phyloP scores from a whole-genome alignment of 352 stramenopile species.

The Phytophthora kernoviae region DNA sequence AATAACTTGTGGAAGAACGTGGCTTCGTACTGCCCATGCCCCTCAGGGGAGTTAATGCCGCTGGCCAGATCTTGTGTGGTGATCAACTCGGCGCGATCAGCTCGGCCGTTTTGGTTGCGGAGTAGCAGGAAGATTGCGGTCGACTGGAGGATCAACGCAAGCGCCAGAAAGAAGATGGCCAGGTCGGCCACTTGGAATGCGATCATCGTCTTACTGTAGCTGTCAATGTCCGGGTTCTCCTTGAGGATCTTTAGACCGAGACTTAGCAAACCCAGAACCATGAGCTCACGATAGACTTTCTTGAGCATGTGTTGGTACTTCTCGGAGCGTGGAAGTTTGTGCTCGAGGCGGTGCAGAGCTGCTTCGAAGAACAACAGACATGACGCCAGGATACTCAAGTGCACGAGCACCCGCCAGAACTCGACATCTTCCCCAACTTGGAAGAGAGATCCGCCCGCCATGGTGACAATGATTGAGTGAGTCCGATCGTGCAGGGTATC shows the following conservation, averaged over 20 bases:
- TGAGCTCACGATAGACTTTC: not conserved
- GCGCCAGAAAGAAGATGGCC: slow-evolving; percentile 1
- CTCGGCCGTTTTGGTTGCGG: not conserved
- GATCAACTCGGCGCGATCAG: not conserved
- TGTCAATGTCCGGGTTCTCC: not conserved
- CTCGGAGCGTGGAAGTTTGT: not conserved
- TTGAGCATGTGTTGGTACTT: not conserved
- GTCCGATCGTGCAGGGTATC: not conserved
- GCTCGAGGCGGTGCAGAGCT: not conserved
- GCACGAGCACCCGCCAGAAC: not conserved
- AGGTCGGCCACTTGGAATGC: not conserved
- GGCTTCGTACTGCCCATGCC: not conserved
- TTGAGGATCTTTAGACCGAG: not conserved
- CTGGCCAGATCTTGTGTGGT: slow-evolving; percentile 27
- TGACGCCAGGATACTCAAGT: slow-evolving; percentile 1
- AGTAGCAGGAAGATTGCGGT: not conserved
- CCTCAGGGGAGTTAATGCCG: slow-evolving; percentile 4
- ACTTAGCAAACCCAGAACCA: not conserved
- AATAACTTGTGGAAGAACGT: slow-evolving; percentile 24
- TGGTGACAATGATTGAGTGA: not conserved
- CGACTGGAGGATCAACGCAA: not conserved
- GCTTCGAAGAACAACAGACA: not conserved
- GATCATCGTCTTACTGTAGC: slow-evolving; percentile 2
- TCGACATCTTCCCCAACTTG: not conserved
- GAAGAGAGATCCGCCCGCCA: not conserved